A percentile compares a stretch with the other conserved stretches of the same genome.
phyloP scores from a whole-genome alignment of 441 rosid genomes.

The Dalechampia spathulata region DNA sequence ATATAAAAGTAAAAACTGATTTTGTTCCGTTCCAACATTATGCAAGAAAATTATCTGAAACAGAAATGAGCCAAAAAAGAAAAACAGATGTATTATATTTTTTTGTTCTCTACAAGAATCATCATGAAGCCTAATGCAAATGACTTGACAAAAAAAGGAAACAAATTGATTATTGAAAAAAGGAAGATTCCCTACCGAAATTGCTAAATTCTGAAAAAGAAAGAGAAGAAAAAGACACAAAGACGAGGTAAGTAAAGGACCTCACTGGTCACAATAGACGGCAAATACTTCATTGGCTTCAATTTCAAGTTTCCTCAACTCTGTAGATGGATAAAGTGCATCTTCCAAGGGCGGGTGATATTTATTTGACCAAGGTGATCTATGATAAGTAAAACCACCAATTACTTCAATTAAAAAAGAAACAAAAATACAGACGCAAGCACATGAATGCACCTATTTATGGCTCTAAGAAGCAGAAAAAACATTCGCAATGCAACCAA shows the following conservation, averaged over 20 bases:
- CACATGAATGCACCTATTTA: not conserved
- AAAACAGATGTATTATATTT: not conserved
- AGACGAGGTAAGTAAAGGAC: slow-evolving; percentile 77
- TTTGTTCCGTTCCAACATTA: not conserved
- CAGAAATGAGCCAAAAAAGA: not conserved
- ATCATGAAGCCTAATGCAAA: not conserved
- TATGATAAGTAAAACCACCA: slow-evolving; percentile 19
- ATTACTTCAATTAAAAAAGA: too few species aligned
- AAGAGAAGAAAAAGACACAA: slow-evolving; percentile 14
- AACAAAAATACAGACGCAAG: not conserved
- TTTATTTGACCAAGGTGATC: slow-evolving; percentile 94
- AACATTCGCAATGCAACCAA: not conserved
- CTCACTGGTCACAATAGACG: slow-evolving; percentile 98
- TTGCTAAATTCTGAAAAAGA: not conserved
- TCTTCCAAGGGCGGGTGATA: slow-evolving; percentile 76
- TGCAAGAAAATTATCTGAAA: not conserved
- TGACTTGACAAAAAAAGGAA: not conserved
- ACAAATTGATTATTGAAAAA: not conserved
- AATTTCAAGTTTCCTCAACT: slow-evolving; percentile 77
- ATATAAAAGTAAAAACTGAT: not conserved
- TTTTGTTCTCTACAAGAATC: not conserved
- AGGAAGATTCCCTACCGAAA: not conserved
- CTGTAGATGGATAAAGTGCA: slow-evolving; percentile 65
- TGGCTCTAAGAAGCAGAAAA: not conserved
- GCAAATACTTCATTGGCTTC: slow-evolving; percentile 88